Evolutionary conservation across 306 rosid genomes (phyloP).

Genomic region (Cicer arietinum): DNA sequence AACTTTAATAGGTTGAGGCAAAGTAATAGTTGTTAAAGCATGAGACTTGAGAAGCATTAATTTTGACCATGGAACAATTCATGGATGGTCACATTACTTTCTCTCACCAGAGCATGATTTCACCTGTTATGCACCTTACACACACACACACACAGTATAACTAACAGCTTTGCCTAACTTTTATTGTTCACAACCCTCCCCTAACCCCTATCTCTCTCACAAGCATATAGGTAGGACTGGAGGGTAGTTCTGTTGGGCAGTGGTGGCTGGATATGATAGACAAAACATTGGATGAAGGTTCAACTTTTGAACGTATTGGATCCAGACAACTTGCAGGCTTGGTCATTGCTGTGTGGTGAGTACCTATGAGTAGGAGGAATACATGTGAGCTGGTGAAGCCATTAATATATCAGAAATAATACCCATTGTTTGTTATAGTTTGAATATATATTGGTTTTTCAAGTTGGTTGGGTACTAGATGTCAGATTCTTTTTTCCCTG

Average conservation of each 20-base stretch:
- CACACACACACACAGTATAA: constrained; percentile 1
- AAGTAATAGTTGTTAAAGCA: constrained; percentile 14
- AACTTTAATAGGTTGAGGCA: constrained; percentile 16
- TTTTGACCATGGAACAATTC: constrained; percentile 3
- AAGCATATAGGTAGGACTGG: constrained; percentile 86
- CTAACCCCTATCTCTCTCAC: constrained; percentile 37
- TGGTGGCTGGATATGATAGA: constrained; percentile 99
- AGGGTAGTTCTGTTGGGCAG: constrained; percentile 96
- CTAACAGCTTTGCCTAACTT: constrained; percentile 33
- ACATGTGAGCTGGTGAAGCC: constrained; percentile 39
- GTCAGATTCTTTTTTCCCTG: constrained; percentile 32
- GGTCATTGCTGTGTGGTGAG: constrained; percentile 93
- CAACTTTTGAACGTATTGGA: constrained; percentile 89
- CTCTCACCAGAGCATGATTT: constrained; percentile 9
- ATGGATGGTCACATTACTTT: neutral
- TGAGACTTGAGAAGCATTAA: constrained; percentile 29
- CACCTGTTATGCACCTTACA: neutral
- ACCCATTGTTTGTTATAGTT: constrained; percentile 33
- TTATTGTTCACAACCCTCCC: constrained; percentile 37
- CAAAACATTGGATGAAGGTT: constrained; percentile 87
- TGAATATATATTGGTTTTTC: constrained; percentile 32
- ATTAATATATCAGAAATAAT: constrained; percentile 41
- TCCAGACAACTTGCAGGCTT: constrained; percentile 99
- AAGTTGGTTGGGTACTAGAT: constrained; percentile 36
- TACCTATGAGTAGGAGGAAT: constrained; percentile 33